Percentiles rank a stretch among this genome's conserved stretches.
phyloP scores from a whole-genome alignment of 2,329 filamentous ascomycete species.

The Plectosphaerella cucumerina region DNA sequence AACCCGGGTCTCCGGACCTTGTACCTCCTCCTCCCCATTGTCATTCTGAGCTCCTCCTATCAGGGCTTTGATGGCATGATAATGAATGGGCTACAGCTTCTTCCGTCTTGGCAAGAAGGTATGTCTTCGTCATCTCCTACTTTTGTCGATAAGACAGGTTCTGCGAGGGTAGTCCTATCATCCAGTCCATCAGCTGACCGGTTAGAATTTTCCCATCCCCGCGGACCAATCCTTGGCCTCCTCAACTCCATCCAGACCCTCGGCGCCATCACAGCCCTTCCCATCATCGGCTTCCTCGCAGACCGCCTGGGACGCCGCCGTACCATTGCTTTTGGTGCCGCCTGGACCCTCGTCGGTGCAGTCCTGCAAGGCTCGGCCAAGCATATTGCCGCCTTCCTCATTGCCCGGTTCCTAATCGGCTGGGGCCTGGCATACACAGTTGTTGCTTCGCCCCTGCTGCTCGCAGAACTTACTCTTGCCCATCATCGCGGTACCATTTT shows the following conservation, averaged over 20 bases:
- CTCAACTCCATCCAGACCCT: conserved; percentile 26
- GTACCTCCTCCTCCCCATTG: neutral
- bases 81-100: conserved; percentile 36
- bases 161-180: too few species aligned
- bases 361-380: conserved; percentile 20
- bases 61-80: conserved; percentile 24
- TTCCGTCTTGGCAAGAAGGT: conserved; percentile 25
- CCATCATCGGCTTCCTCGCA: conserved; percentile 3
- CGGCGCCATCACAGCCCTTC: conserved; percentile 12
- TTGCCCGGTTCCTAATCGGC: conserved; percentile 24
- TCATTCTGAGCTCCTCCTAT: neutral
- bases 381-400: conserved; percentile 23
- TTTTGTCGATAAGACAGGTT: too few species aligned
- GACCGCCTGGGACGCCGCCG: conserved; percentile 20
- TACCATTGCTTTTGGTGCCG: conserved; percentile 14
- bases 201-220: neutral
- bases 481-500: conserved; percentile 26
- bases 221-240: conserved; percentile 1
- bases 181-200: neutral
- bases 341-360: conserved; percentile 28
- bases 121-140: too few species aligned
- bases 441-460: conserved; percentile 24
- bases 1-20: neutral
- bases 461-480: conserved; percentile 27
- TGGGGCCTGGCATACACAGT: conserved; percentile 22